Evolutionary conservation across 1,139 yeast species (phyloP).

Genomic region (Geotrichum cucujoidarum): DNA sequence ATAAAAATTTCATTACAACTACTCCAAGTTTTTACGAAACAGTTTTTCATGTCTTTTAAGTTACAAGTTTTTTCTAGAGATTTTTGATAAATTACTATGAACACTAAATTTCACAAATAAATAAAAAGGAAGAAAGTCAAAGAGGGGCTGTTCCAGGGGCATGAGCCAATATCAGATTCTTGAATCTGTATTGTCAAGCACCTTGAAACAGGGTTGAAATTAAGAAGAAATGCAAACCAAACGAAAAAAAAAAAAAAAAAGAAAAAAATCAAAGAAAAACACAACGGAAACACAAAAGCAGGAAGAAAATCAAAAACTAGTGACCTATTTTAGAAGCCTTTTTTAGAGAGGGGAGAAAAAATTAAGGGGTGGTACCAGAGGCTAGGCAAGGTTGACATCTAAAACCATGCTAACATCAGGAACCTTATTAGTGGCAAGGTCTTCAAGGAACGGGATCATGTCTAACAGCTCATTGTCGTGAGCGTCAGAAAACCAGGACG

Average conservation of each 20-base stretch:
- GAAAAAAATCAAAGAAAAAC: background rate
- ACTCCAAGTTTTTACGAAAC: too few relatives aligned
- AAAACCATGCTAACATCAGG: slow-evolving; percentile 80
- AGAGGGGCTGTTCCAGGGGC: too few relatives aligned
- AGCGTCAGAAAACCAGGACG: slow-evolving; percentile 97
- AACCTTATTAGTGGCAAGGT: slow-evolving; percentile 59
- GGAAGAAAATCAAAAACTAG: background rate
- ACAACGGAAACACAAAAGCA: background rate
- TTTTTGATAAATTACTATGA: too few relatives aligned
- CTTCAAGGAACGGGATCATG: slow-evolving; percentile 85
- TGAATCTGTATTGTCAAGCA: too few relatives aligned
- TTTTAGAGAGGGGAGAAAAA: background rate
- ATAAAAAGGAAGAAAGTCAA: too few relatives aligned
- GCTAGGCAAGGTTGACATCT: slow-evolving; percentile 47
- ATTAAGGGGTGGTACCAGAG: background rate
- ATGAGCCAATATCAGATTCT: too few relatives aligned
- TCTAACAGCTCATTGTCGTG: slow-evolving; percentile 94
- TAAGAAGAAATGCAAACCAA: background rate
- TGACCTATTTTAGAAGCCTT: background rate
- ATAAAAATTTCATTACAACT: too few relatives aligned
- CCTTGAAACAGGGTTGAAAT: too few relatives aligned
- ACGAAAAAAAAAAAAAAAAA: slow-evolving; percentile 1
- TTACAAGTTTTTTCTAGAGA: too few relatives aligned
- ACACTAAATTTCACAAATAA: too few relatives aligned
- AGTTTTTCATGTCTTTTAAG: too few relatives aligned